A percentile compares a stretch with the other conserved stretches of the same genome.
These are phyloP conservation scores for Globisporangium emineosum DNA, from an alignment of 352 stramenopile genomes.

Conservation along the genomic window DNA sequence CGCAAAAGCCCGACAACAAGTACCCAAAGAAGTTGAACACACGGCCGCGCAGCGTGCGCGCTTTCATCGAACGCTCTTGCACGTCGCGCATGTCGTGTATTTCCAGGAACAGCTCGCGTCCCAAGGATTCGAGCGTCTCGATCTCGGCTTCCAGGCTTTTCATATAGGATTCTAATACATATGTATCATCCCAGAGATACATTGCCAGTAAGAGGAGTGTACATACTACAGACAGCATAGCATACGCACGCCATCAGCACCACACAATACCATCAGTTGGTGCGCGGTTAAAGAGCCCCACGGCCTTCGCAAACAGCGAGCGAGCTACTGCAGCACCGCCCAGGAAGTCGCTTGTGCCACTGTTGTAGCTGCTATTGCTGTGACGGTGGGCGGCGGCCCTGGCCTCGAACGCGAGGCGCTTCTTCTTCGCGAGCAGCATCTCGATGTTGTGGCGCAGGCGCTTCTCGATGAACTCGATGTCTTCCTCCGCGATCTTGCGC, in stretches of 20 bases:
- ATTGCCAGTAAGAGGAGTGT: neutral
- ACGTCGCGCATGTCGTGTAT: constrained; percentile 78
- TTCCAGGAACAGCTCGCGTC: constrained; percentile 78
- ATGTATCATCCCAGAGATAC: neutral
- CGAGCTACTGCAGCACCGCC: neutral
- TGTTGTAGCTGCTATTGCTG: constrained; percentile 13
- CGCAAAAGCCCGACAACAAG: constrained; percentile 69
- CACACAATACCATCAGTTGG: constrained; percentile 20
- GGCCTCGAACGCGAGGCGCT: constrained; percentile 53
- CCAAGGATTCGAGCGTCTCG: constrained; percentile 70
- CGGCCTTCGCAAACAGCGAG: constrained; percentile 33
- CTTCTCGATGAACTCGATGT: constrained; percentile 82
- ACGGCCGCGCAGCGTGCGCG: constrained; percentile 58
- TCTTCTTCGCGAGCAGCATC: constrained; percentile 84
- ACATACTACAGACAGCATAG: neutral
- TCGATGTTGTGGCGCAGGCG: constrained; percentile 77
- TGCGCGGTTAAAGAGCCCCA: constrained; percentile 27
- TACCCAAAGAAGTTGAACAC: constrained; percentile 85
- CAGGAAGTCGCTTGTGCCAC: neutral
- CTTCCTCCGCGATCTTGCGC: constrained; percentile 66
- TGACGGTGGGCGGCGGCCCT: constrained; percentile 31
- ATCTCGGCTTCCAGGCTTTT: constrained; percentile 70
- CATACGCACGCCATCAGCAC: no score
- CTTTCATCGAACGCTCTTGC: constrained; percentile 51
- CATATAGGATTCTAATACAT: constrained; percentile 46